Base-by-base conservation (phyloP, 176 grass and related monocot species). In the Aegilops bicornis region DNA sequence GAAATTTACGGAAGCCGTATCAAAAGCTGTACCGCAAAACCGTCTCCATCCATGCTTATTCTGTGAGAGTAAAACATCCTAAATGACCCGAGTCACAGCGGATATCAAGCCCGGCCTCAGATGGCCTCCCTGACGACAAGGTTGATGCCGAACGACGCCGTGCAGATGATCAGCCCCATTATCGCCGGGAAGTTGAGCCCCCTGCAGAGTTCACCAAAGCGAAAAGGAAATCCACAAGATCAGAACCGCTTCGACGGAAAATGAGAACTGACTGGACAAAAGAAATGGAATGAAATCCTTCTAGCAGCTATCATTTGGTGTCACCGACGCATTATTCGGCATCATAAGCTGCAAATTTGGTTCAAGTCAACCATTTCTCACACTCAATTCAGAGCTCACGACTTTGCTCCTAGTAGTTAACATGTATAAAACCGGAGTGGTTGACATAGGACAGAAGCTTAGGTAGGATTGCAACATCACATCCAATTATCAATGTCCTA, bases 81-180 rank as follows among this genome's bases (percentile, higher is more conserved):
- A 33, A 33, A 33, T 5, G 32, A 33, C 32, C 4, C 32, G 7
- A 61, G 14, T 47, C 40, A 32, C 73, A 39, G 0, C 23, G 25
- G 5, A 48, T 27, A 65, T 43, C 24, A 76, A 52, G 43, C 5
- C 15, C 30, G 45, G 62, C 23, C 62, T 98, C 68, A 94, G 52
- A 98, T 70, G 17, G 69, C 32, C 31, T 94, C 92, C 52, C 86
- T 82, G 42, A 93, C 81, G 36, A 98, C 16, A 14, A 98, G 79
- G 86, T 91, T 87, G 76, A 99, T 86, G 71, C 97, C 97, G 10
- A 99, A 94, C 0, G 93, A 95, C 20, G 88, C 89, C 0, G 93
- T 89, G 81, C 93, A 95, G 65, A 98, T 59, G 32, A 95, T 94
- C 42, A 98, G 90, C 37, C 89, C 93, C 20, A 95, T n/a, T 31